Base-by-base conservation (phyloP, 306 rosid genomes). In the Prosopis cineraria region DNA sequence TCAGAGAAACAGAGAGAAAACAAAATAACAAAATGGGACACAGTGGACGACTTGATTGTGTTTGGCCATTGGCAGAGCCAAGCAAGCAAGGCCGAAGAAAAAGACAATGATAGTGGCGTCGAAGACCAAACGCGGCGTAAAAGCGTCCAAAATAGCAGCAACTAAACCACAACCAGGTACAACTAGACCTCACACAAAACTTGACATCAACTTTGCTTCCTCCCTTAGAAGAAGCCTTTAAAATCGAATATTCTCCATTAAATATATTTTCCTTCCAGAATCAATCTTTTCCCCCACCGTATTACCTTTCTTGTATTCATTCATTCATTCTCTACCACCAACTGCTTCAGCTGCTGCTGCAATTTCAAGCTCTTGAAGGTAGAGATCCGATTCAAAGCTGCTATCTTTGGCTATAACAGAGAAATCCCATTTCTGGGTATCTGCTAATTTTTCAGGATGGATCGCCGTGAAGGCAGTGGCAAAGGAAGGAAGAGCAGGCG, bases 231-330 rank as follows among this genome's bases (percentile, higher is more conserved):
- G 17, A 45, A 74, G 53, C 83, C 81, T 81, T 52, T 27, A 70
- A 34, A 37, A 47, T 8, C 62, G 84, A 82, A 85, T 85, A 85
- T 85, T 82, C 84, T 79, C 68, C 72, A 48, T 75, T 64, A 31
- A 70, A 66, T 56, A 69, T 59, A 72, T 1, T 66, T 17, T 78
- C 14, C 52, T 50, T 60, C 43, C n/a, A 75, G 22, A 69, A 50
- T 68, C 75, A 52, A 34, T 17, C 13, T 53, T 41, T 31, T 10
- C 16, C 48, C 4, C 62, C 4, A 30, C 3, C 33, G 6, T 4
- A 33, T n/a, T 8, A 45, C 22, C 22, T 34, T 34, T 47, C 60
- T 45, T 37, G 24, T 72, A 19, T 55, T 77, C 78, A 43, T 73
- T 39, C 37, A 19, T 55, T 77, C 78, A 43, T 73, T 39, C 37